Evolutionary conservation across 805 yeast species (phyloP), one percentile per base, ranked within the genome.

Genomic region (Lipomyces yamanashiensis): DNA sequence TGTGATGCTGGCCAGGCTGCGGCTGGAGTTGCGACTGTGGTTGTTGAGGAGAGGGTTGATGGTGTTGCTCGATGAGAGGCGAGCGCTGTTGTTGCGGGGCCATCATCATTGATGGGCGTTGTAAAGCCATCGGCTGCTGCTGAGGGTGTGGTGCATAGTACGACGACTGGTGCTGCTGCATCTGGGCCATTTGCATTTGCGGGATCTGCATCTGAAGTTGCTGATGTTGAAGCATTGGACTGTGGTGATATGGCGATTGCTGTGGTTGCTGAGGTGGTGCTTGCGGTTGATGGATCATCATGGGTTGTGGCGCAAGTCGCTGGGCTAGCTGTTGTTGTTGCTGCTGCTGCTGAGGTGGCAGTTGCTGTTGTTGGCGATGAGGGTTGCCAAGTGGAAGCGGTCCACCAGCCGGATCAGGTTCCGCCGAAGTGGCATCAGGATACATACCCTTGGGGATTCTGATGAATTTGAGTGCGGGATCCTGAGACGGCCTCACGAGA

Each of bases 401-500:
- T 1, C 55, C 61, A 28, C 44, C 52, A 17, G 54, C 21, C 2
- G 61, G 56, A 13, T 43, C 56, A 10, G 54, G 51, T 45, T 62
- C 68, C 44, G 55, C 59, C 7, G 70, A 59, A 9, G 76, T 54
- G 33, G 74, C 72, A 56, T 74, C 79, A 1, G 81, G 82, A 63
- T 78, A 79, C 33, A 76, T 59, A 0, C 76, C 78, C 50, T 69
- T 64, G 36, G 81, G 81, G 21, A 78, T 74, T 15, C 64, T 66
- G 28, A 80, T 70, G 37, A 71, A 67, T 51, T 72, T 70, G 58
- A 82, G 75, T 2, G 72, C 59, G 2, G 77, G 75, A 67, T 85
- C 87, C n/a, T 72, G 70, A 10, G 82, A 74, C 0, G 88, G 88
- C 34, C 80, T 76, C 47, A 66, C 57, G 43, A 81, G 71, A 10